phyloP scores from a whole-genome alignment of 2,329 filamentous ascomycete species.

The Cladosporium sp. region DNA sequence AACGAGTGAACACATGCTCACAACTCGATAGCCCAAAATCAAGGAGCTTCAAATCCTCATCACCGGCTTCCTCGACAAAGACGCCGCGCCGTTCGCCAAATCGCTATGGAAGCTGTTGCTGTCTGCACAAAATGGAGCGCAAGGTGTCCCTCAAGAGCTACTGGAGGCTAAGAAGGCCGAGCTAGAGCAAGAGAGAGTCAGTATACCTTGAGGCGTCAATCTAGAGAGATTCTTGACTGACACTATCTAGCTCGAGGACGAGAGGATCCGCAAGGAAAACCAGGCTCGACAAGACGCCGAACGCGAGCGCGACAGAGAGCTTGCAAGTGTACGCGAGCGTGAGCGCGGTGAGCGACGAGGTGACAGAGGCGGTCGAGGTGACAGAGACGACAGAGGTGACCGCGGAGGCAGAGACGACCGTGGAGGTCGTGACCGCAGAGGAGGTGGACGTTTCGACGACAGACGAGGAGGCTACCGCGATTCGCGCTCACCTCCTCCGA shows the following conservation, averaged over 20 bases:
- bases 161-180: slow-evolving; percentile 96
- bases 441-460: slow-evolving; percentile 47
- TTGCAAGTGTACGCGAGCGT: slow-evolving; percentile 66
- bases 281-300: slow-evolving; percentile 71
- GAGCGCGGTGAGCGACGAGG: slow-evolving; percentile 53
- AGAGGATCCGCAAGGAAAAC: slow-evolving; percentile 75
- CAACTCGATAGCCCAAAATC: slow-evolving; percentile 73
- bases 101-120: slow-evolving; percentile 90
- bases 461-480: slow-evolving; percentile 48
- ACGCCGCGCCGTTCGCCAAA: slow-evolving; percentile 85
- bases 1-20: background rate
- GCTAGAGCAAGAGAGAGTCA: slow-evolving; percentile 89
- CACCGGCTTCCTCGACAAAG: slow-evolving; percentile 91
- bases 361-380: slow-evolving; percentile 51
- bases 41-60: slow-evolving; percentile 93
- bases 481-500: slow-evolving; percentile 55
- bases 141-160: slow-evolving; percentile 91
- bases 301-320: slow-evolving; percentile 68
- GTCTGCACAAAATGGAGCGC: slow-evolving; percentile 82
- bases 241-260: slow-evolving; percentile 71
- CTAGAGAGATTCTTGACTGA: slow-evolving; percentile 22
- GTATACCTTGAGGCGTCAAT: slow-evolving; percentile 16
- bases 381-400: slow-evolving; percentile 46
- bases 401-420: slow-evolving; percentile 52
- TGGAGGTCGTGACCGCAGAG: slow-evolving; percentile 46